Percentiles rank a stretch among this genome's conserved stretches.
Evolutionary conservation across 2,329 filamentous ascomycete species (phyloP).

Genomic region (Alternaria burnsii): DNA sequence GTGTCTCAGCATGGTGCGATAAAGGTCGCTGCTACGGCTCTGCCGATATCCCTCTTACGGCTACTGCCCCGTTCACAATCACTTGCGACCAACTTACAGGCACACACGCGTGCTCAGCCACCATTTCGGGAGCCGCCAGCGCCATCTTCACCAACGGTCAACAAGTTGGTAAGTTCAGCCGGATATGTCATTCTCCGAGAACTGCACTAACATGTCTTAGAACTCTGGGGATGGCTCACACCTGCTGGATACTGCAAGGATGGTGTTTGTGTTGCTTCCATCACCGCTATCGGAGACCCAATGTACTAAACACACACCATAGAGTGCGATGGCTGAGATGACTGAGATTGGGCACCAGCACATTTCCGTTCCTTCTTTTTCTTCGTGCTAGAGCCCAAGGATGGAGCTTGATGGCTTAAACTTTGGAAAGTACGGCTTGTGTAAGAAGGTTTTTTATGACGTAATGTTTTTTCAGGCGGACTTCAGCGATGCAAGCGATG

Average conservation of each 20-base stretch:
- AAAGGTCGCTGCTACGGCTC: constrained; percentile 13
- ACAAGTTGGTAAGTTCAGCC: constrained; percentile 11
- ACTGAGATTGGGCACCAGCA: not conserved
- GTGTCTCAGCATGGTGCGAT: constrained; percentile 5
- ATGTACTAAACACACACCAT: constrained; percentile 7
- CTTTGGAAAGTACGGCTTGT: not conserved
- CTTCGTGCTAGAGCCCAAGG: not conserved
- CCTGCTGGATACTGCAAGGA: constrained; percentile 12
- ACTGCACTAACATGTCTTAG: not conserved
- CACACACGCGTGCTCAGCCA: constrained; percentile 7
- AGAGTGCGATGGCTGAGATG: not conserved
- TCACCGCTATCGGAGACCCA: constrained; percentile 9
- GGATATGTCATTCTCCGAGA: not conserved
- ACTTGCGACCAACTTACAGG: constrained; percentile 9
- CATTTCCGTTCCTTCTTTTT: not conserved
- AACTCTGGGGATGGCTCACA: constrained; percentile 15
- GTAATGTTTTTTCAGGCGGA: not conserved
- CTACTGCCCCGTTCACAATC: constrained; percentile 12
- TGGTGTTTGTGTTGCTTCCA: constrained; percentile 12
- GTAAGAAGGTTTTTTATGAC: not conserved
- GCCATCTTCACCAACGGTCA: constrained; percentile 12
- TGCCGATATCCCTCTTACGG: constrained; percentile 1
- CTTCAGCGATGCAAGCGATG: not conserved
- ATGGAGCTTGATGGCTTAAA: not conserved
- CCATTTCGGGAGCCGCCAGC: constrained; percentile 7